Percentiles rank a stretch among this genome's conserved stretches.
Conservation (phyloP, 176 grass and related monocot genomes). For the Saccharum officinarum region DNA sequence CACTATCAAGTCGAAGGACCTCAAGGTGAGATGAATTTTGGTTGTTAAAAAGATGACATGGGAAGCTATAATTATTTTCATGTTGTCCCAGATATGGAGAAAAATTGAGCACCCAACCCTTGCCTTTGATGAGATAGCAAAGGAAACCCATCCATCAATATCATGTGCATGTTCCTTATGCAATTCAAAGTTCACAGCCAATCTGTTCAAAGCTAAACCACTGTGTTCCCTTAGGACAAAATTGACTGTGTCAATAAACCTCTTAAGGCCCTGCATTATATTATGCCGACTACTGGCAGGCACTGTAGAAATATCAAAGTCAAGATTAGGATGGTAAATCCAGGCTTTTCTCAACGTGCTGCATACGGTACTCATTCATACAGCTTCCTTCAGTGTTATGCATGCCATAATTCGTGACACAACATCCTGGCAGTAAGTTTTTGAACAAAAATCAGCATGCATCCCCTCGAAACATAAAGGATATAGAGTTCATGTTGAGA, state of each 20-base stretch:
- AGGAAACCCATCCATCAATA: slow-evolving; percentile 36
- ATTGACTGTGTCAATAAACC: neutral
- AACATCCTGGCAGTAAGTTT: slow-evolving; percentile 14
- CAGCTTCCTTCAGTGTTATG: slow-evolving; percentile 27
- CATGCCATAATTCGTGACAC: neutral
- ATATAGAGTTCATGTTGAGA: neutral
- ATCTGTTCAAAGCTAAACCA: neutral
- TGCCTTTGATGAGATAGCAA: slow-evolving; percentile 11
- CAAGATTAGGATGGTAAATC: slow-evolving; percentile 29
- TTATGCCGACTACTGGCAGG: neutral
- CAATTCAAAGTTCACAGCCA: slow-evolving; percentile 16
- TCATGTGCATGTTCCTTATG: neutral
- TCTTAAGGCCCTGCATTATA: neutral
- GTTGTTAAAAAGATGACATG: slow-evolving; percentile 12
- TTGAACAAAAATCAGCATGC: slow-evolving; percentile 21
- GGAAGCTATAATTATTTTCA: neutral
- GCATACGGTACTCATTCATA: neutral
- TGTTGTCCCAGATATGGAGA: neutral
- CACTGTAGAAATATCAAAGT: neutral
- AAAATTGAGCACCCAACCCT: slow-evolving; percentile 7
- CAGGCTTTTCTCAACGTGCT: slow-evolving; percentile 7
- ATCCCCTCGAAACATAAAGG: neutral
- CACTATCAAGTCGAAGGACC: neutral
- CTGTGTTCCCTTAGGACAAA: neutral
- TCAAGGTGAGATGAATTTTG: neutral